Evolutionary conservation across 345 rosid genomes (phyloP).

Genomic region (Ceriops tagal): DNA sequence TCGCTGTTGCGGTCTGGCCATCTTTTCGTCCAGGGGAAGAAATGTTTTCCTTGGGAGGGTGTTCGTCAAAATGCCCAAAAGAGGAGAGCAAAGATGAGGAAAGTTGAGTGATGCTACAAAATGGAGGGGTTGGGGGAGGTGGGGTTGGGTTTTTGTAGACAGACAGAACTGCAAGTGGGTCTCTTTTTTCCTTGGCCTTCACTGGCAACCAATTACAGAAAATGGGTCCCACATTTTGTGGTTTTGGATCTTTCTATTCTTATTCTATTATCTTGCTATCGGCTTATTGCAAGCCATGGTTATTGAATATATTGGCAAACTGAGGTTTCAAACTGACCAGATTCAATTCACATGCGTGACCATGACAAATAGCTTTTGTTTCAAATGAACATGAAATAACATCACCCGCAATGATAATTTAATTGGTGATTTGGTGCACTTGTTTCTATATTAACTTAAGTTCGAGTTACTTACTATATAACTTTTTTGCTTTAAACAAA

Average conservation of each 20-base stretch:
- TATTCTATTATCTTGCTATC: constrained; percentile 21
- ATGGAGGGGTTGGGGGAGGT: constrained; percentile 29
- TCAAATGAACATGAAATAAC: too few relatives aligned
- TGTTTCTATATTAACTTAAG: too few relatives aligned
- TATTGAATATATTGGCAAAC: constrained; percentile 34
- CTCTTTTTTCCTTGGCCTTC: constrained; percentile 35
- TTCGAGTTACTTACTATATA: too few relatives aligned
- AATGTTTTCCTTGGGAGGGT: constrained; percentile 24
- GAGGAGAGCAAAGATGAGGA: constrained; percentile 9
- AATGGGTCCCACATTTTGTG: constrained; percentile 42
- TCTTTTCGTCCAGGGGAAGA: constrained; percentile 20
- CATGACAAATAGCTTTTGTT: constrained; percentile 14
- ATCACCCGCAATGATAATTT: too few relatives aligned
- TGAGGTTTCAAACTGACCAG: constrained; percentile 29
- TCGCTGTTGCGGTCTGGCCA: constrained; percentile 97
- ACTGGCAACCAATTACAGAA: constrained; percentile 62
- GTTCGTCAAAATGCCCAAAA: constrained; percentile 44
- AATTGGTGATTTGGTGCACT: too few relatives aligned
- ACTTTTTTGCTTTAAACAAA: too few relatives aligned
- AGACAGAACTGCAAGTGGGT: constrained; percentile 20
- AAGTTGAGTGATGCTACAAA: constrained; percentile 15
- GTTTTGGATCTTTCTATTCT: constrained; percentile 18
- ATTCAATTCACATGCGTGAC: constrained; percentile 50
- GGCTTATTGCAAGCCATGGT: constrained; percentile 38
- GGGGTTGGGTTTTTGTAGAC: constrained; percentile 39